Evolutionary conservation across 75 land plant genomes (phyloP), one percentile per base, ranked within the genome.

Genomic region (Pinus albicaulis): DNA sequence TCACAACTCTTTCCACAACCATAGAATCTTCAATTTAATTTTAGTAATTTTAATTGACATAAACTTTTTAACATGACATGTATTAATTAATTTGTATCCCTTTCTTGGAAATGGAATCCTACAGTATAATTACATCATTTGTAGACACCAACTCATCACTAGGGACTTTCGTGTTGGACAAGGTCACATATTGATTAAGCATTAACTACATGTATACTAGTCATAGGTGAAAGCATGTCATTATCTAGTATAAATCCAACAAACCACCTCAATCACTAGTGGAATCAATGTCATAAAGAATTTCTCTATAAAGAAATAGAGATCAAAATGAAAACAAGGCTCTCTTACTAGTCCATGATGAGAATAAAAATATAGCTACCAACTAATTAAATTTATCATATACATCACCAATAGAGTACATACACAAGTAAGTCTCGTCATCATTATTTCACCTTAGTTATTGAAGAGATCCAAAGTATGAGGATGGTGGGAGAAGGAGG

Each of bases 191-290:
- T 74, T 92, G 94, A 52, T 80, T 86, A 71, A 96, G 57, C 86
- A 94, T 84, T 0, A 92, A 74, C 16, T 79, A 65, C 72, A 96
- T 48, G 72, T 94, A 96, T 0, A 83, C 86, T 76, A 86, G 66
- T 44, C 99, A 81, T 79, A 96, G 86, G 56, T 84, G 85, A 8
- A 8, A 4, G 89, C 87, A 76, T 96, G 99, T 61, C 99, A 72
- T 75, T 96, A 95, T 10, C 98, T 98, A 6, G 97, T 84, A 71
- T 90, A 78, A 89, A 93, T 93, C 99, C 99, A 96, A 69, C 89
- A 88, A 1, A 94, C 91, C 78, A 96, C 99, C 90, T 96, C 99
- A 92, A 59, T 24, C 15, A 71, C 44, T 14, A 26, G 16, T 10
- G 24, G 24, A 23, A 13, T 23, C 4, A 5, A 7, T 20, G 65